A percentile compares a stretch with the other conserved stretches of the same genome.
phyloP scores from a whole-genome alignment of 2,329 filamentous ascomycete genomes.

The Ophiostoma sp. region DNA sequence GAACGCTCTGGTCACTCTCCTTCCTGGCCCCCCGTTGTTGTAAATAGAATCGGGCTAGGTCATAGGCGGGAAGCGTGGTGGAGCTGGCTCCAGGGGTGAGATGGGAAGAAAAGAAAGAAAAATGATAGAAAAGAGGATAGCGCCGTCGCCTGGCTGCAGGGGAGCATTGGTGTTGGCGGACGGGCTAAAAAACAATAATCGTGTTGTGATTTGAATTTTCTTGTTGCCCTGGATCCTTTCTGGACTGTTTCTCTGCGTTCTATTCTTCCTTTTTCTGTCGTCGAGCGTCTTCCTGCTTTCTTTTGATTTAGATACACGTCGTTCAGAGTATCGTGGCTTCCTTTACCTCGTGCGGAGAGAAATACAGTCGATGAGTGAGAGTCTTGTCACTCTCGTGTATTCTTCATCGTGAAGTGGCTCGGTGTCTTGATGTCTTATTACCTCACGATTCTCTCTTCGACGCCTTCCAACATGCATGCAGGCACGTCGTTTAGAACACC shows the following conservation, averaged over 20 bases:
- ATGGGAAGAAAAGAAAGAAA: neutral
- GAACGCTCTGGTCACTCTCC: neutral
- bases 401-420: neutral
- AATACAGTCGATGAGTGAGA: neutral
- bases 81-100: neutral
- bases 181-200: neutral
- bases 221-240: neutral
- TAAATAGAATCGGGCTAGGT: constrained; percentile 16
- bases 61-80: neutral
- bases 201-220: neutral
- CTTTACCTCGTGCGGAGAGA: neutral
- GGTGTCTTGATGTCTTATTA: neutral
- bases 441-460: neutral
- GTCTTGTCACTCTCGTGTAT: no score
- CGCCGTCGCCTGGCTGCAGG: neutral
- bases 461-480: neutral
- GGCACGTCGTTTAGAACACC: neutral
- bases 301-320: neutral
- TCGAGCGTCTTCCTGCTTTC: neutral
- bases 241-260: neutral
- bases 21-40: neutral
- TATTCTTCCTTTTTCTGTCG: neutral
- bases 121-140: neutral
- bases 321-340: neutral
- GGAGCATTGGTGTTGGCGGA: neutral